Conservation (phyloP, 2,329 filamentous ascomycete genomes). For the Lachnellula subtilissima region DNA sequence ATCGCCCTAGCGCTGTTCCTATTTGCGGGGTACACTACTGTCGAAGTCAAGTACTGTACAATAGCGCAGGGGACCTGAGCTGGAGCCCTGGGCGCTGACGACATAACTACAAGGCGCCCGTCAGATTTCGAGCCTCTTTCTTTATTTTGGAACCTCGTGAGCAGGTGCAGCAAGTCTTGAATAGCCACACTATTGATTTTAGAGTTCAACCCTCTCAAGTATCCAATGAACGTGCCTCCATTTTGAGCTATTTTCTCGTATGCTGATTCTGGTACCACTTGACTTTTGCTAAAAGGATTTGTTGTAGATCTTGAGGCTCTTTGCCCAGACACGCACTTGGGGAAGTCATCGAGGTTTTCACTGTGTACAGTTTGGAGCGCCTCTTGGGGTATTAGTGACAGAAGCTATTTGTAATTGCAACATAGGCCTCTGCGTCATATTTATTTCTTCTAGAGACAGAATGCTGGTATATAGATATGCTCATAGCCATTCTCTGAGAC, state of each 20-base stretch:
- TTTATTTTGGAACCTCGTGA: too few relatives aligned
- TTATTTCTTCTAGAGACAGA: not conserved
- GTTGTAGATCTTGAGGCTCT: not conserved
- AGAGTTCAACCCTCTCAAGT: too few relatives aligned
- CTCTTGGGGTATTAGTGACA: not conserved
- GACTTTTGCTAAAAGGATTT: not conserved
- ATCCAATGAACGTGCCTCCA: too few relatives aligned
- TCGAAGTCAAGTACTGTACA: not conserved
- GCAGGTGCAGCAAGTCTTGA: too few relatives aligned
- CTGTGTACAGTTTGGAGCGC: not conserved
- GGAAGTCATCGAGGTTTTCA: not conserved
- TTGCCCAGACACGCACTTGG: not conserved
- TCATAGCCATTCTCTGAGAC: not conserved
- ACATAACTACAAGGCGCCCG: too few relatives aligned
- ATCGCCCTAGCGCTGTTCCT: not conserved
- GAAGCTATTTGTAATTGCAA: not conserved
- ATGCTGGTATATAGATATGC: not conserved
- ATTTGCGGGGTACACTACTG: not conserved
- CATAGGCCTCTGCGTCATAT: not conserved
- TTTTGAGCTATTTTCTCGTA: not conserved
- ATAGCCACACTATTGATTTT: too few relatives aligned
- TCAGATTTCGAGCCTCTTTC: too few relatives aligned
- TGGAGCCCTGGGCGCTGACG: not conserved
- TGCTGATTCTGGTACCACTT: not conserved
- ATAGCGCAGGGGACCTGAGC: not conserved